Base-by-base conservation (phyloP, 148 eudicot species). In the Agrostemma githago region DNA sequence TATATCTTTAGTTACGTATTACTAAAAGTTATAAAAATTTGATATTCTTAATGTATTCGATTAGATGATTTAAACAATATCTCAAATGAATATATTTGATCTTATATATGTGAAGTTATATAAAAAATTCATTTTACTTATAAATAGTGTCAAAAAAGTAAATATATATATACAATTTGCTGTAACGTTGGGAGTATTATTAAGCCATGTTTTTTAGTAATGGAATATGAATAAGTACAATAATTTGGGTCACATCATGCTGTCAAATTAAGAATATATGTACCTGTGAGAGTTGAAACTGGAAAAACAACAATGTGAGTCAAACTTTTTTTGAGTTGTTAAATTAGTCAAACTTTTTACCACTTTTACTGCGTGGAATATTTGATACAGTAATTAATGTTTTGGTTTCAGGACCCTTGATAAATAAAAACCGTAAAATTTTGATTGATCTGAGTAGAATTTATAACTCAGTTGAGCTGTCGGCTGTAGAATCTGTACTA, bases 401-500 rank as follows among this genome's bases (percentile, higher is more conserved):
- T 20, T 68, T 44, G 56, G 56, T 46, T 68, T 46, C 8, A 48
- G 57, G 12, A 20, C 39, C 9, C 1, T 9, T 9, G 46, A 68
- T 19, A 19, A 46, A 17, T 46, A 44, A 66, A 38, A 60, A 59
- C 17, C 1, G 71, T 65, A 39, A 68, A 6, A 8, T 79, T 59
- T 11, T 78, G 41, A 54, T 77, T 46, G 76, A 76, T 57, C 9
- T 6, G 53, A 44, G 87, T 53, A 26, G 78, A 74, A 62, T 77
- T 83, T 34, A 34, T 76, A 60, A 66, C 53, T 70, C 59, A 66
- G 79, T 54, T 76, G 79, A 77, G 82, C 77, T 84, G 89, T 84
- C 88, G 84, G 86, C 79, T 76, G 74, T 67, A 81, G 74, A 70
- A 84, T 77, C 81, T 82, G 83, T 19, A 43, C 51, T 78, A 70